Conservation (phyloP, 495 filamentous ascomycete genomes). For the Trypethelium eluteriae region DNA sequence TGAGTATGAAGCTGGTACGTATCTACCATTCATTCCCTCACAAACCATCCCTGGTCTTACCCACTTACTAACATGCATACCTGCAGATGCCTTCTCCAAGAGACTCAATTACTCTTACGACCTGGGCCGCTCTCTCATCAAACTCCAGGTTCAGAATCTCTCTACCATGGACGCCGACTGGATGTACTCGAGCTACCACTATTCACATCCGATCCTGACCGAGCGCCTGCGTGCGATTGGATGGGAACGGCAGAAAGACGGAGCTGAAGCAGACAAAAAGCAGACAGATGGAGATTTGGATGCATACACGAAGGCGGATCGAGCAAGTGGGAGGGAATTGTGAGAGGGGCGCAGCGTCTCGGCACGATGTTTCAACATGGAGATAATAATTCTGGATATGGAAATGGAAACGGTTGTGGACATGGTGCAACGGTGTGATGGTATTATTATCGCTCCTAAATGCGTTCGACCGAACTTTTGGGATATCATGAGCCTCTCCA, state of each 20-base stretch:
- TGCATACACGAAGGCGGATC: constrained; percentile 25
- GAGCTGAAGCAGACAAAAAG: constrained; percentile 25
- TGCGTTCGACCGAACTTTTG: too few relatives aligned
- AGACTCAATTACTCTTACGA: constrained; percentile 77
- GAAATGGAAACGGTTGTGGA: too few relatives aligned
- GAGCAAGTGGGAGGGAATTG: constrained; percentile 49
- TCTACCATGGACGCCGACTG: constrained; percentile 98
- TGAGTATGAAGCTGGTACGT: constrained; percentile 86
- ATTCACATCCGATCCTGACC: constrained; percentile 91
- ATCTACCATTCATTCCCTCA: not conserved
- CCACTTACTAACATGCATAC: constrained; percentile 22
- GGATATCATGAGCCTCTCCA: too few relatives aligned
- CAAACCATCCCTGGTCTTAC: constrained; percentile 7
- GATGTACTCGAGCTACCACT: constrained; percentile 96
- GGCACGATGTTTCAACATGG: not conserved
- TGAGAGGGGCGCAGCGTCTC: not conserved
- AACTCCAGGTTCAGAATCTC: constrained; percentile 95
- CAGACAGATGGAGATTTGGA: constrained; percentile 27
- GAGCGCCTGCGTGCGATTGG: constrained; percentile 85
- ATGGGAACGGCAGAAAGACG: constrained; percentile 58
- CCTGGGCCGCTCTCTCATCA: constrained; percentile 80
- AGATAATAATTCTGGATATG: too few relatives aligned
- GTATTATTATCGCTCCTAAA: too few relatives aligned
- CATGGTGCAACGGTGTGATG: too few relatives aligned
- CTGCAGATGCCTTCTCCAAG: constrained; percentile 68